phyloP scores from a whole-genome alignment of 768 basidiomycete species.

The Pleurotus platypus region DNA sequence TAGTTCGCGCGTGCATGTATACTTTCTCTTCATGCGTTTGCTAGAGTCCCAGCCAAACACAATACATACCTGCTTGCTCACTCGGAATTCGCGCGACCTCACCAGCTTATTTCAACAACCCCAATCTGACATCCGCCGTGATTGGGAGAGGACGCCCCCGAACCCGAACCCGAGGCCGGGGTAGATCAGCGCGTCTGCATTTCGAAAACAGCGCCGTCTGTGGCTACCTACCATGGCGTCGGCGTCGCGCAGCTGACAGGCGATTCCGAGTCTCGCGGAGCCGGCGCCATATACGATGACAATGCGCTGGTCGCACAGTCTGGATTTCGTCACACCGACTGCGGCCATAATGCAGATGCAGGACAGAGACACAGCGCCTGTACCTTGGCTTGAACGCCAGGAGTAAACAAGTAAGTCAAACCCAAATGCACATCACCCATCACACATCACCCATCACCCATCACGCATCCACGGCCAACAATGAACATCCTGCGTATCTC shows the following conservation, averaged over 20 bases:
- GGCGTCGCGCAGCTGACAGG: slow-evolving; percentile 54
- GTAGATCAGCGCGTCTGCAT: slow-evolving; percentile 70
- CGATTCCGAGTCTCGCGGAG: slow-evolving; percentile 79
- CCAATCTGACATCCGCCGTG: slow-evolving; percentile 45
- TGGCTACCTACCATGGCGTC: slow-evolving; percentile 59
- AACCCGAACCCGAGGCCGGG: slow-evolving; percentile 70
- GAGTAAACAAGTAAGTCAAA: background rate
- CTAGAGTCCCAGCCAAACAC: too few species aligned
- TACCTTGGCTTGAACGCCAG: slow-evolving; percentile 52
- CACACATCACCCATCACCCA: too few species aligned
- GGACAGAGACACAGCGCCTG: slow-evolving; percentile 72
- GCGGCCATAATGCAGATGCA: slow-evolving; percentile 55
- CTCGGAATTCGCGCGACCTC: too few species aligned
- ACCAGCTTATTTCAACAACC: too few species aligned
- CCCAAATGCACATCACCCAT: slow-evolving; percentile 23
- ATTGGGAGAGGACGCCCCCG: slow-evolving; percentile 61
- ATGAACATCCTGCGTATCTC: slow-evolving; percentile 17
- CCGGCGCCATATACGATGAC: slow-evolving; percentile 74
- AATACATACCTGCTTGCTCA: too few species aligned
- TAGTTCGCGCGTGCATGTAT: too few species aligned
- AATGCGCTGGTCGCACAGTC: slow-evolving; percentile 71
- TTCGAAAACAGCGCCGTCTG: slow-evolving; percentile 34
- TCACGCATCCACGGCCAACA: slow-evolving; percentile 19
- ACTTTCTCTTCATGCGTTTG: too few species aligned
- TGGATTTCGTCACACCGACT: slow-evolving; percentile 57